Evolutionary conservation across 805 yeast species (phyloP).

Genomic region (Wickerhamomyces chaumierensis): DNA sequence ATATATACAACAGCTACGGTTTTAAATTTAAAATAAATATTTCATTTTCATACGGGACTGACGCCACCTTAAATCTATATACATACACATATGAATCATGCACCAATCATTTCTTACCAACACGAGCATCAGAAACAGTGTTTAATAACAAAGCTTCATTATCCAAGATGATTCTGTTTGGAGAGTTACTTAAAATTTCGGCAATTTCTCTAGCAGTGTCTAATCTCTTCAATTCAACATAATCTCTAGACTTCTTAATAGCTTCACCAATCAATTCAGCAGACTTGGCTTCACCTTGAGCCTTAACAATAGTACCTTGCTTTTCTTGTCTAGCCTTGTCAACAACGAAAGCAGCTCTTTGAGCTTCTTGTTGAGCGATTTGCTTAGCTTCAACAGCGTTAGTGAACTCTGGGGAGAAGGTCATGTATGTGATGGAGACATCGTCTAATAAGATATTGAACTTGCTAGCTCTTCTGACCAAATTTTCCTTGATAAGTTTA

Average conservation of each 20-base stretch:
- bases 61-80: not conserved
- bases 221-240: constrained; percentile 91
- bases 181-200: constrained; percentile 68
- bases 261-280: constrained; percentile 99
- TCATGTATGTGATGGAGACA: constrained; percentile 93
- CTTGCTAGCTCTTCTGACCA: constrained; percentile 82
- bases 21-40: not conserved
- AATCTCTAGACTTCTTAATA: constrained; percentile 89
- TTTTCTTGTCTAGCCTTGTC: constrained; percentile 97
- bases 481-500: constrained; percentile 78
- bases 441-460: constrained; percentile 87
- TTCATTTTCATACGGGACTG: not conserved
- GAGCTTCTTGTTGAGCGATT: constrained; percentile 99
- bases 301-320: constrained; percentile 92
- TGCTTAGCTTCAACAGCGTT: constrained; percentile 97
- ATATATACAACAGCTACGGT: constrained; percentile 5
- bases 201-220: constrained; percentile 98
- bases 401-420: constrained; percentile 95
- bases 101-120: constrained; percentile 14
- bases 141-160: constrained; percentile 86
- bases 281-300: constrained; percentile 96
- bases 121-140: constrained; percentile 72
- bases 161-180: constrained; percentile 85
- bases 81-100: not conserved
- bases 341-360: constrained; percentile 93